phyloP scores from a whole-genome alignment of 2,329 filamentous ascomycete species.

The Penicillium verrucosum region DNA sequence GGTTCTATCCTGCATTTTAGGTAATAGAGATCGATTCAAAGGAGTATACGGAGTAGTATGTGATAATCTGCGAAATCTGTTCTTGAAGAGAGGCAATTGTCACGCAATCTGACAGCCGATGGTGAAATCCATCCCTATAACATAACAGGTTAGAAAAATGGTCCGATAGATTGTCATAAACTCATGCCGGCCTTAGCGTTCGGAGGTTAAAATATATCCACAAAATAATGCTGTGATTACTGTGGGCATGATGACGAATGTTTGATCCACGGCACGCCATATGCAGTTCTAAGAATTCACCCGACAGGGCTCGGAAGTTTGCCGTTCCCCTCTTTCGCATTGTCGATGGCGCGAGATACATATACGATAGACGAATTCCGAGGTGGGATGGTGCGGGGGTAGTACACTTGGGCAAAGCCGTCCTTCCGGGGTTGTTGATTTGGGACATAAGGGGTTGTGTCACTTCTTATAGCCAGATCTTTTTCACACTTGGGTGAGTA shows the following conservation, averaged over 20 bases:
- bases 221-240: conserved; percentile 9
- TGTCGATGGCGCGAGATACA: conserved; percentile 15
- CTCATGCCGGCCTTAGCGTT: background rate
- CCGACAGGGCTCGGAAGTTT: background rate
- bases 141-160: background rate
- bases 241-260: conserved; percentile 25
- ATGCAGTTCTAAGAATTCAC: background rate
- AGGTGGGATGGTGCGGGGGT: background rate
- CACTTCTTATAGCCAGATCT: background rate
- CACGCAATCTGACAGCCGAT: conserved; percentile 18
- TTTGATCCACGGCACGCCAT: background rate
- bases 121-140: conserved; percentile 9
- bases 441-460: background rate
- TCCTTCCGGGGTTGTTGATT: background rate
- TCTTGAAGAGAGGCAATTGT: background rate
- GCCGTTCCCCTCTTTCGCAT: background rate
- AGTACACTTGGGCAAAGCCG: background rate
- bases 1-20: background rate
- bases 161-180: background rate
- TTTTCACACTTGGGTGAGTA: background rate
- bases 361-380: conserved; percentile 5
- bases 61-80: background rate
- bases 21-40: background rate
- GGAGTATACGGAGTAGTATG: background rate
- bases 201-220: background rate